A percentile compares a stretch with the other conserved stretches of the same genome.
Conservation (phyloP, 805 yeast genomes). For the Candida sakaeoensis region DNA sequence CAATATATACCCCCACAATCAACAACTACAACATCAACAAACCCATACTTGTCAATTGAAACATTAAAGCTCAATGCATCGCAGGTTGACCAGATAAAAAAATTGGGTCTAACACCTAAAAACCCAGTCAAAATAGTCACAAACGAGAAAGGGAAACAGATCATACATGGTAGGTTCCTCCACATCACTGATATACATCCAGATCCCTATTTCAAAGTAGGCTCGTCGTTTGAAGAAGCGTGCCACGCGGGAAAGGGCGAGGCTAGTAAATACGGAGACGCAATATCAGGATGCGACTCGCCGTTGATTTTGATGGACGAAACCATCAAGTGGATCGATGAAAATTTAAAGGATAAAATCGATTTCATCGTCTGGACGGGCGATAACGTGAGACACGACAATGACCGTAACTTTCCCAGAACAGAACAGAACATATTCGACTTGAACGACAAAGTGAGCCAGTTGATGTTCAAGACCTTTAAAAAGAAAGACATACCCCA, state of each 20-base stretch:
- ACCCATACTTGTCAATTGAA: conserved; percentile 9
- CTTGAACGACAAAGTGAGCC: conserved; percentile 58
- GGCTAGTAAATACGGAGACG: conserved; percentile 72
- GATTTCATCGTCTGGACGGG: conserved; percentile 92
- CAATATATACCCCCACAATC: neutral
- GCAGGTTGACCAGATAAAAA: conserved; percentile 10
- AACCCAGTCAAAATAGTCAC: conserved; percentile 23
- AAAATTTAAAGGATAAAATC: conserved; percentile 65
- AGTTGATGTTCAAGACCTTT: conserved; percentile 50
- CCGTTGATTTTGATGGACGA: conserved; percentile 58
- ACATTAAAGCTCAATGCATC: conserved; percentile 1
- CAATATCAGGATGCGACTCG: conserved; percentile 73
- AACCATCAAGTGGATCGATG: conserved; percentile 64
- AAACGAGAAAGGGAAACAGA: conserved; percentile 21
- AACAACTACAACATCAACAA: neutral
- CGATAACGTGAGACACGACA: conserved; percentile 82
- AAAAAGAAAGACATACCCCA: conserved; percentile 45
- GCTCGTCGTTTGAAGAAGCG: conserved; percentile 39
- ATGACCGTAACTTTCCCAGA: conserved; percentile 71
- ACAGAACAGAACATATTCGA: conserved; percentile 68
- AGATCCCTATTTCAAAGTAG: conserved; percentile 59
- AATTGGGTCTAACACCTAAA: conserved; percentile 34
- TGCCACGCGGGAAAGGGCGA: conserved; percentile 59
- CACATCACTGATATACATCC: conserved; percentile 89
- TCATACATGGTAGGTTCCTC: conserved; percentile 71